phyloP scores from a whole-genome alignment of 2,329 filamentous ascomycete species.

The Teratosphaeriaceae sp. region DNA sequence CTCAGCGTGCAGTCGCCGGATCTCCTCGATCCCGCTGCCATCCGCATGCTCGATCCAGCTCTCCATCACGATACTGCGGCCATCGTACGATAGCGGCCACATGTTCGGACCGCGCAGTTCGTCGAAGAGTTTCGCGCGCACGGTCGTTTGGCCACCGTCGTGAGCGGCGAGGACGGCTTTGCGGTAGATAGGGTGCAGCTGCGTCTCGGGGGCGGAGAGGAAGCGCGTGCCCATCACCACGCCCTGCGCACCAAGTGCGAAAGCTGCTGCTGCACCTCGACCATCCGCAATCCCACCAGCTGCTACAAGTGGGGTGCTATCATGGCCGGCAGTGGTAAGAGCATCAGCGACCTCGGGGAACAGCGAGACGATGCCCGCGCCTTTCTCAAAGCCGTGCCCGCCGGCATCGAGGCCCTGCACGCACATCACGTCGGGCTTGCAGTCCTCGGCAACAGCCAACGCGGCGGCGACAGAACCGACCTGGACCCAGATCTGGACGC shows the following conservation, averaged over 20 bases:
- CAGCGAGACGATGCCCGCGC: slow-evolving; percentile 50
- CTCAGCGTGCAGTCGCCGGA: slow-evolving; percentile 37
- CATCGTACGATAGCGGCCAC: slow-evolving; percentile 54
- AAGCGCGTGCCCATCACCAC: slow-evolving; percentile 59
- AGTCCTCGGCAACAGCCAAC: slow-evolving; percentile 40
- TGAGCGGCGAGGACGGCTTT: slow-evolving; percentile 38
- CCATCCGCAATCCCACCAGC: slow-evolving; percentile 49
- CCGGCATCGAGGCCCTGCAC: slow-evolving; percentile 59
- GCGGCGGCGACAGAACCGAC: slow-evolving; percentile 54
- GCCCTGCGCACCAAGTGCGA: slow-evolving; percentile 48
- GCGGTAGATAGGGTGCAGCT: slow-evolving; percentile 39
- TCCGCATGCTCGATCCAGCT: slow-evolving; percentile 39
- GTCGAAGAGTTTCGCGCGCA: slow-evolving; percentile 47
- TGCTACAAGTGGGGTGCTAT: slow-evolving; percentile 49
- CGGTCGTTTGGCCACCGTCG: slow-evolving; percentile 48
- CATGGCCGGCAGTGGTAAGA: slow-evolving; percentile 23
- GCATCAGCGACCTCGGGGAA: slow-evolving; percentile 52
- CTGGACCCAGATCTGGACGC: slow-evolving; percentile 51
- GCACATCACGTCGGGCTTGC: slow-evolving; percentile 51
- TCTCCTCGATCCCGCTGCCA: slow-evolving; percentile 36
- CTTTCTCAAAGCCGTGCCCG: slow-evolving; percentile 53
- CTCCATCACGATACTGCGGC: slow-evolving; percentile 49
- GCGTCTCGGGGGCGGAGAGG: slow-evolving; percentile 44
- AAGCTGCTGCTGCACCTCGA: slow-evolving; percentile 48
- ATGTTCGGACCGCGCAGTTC: slow-evolving; percentile 47